Conservation (phyloP, 1,284 basidiomycete species). For the Exobasidium rhododendri region DNA sequence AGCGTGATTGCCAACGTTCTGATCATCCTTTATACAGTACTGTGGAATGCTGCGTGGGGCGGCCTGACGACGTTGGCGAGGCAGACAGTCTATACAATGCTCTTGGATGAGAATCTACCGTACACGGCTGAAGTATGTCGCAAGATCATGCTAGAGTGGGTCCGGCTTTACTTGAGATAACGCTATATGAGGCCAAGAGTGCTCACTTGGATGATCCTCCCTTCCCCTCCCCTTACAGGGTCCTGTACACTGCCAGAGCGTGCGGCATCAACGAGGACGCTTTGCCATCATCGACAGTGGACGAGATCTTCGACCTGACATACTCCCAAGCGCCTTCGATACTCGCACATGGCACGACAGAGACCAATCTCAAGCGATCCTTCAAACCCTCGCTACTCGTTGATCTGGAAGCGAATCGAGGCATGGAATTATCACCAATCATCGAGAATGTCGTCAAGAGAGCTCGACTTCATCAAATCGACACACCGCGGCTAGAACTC, state of each 20-base stretch:
- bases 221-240: too few relatives aligned
- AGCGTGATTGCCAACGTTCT: not conserved
- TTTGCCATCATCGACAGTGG: constrained; percentile 30
- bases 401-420: constrained; percentile 41
- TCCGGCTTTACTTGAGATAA: not conserved
- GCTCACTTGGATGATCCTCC: too few relatives aligned
- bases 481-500: constrained; percentile 44
- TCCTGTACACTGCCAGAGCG: constrained; percentile 55
- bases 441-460: constrained; percentile 29
- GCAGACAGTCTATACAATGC: constrained; percentile 55
- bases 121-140: constrained; percentile 55
- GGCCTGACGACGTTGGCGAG: constrained; percentile 57
- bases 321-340: constrained; percentile 15
- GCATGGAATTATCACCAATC: constrained; percentile 48
- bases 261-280: constrained; percentile 34
- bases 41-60: constrained; percentile 50
- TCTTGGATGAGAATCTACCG: constrained; percentile 49
- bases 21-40: not conserved
- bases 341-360: constrained; percentile 2
- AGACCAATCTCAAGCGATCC: constrained; percentile 1
- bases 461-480: constrained; percentile 28
- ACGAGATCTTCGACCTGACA: constrained; percentile 35
- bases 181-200: not conserved
- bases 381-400: constrained; percentile 48
- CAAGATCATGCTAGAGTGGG: constrained; percentile 56